Evolutionary conservation across 139 green algal genomes (phyloP), one percentile per base, ranked within the genome.

Genomic region (Edaphochlamys debaryana): DNA sequence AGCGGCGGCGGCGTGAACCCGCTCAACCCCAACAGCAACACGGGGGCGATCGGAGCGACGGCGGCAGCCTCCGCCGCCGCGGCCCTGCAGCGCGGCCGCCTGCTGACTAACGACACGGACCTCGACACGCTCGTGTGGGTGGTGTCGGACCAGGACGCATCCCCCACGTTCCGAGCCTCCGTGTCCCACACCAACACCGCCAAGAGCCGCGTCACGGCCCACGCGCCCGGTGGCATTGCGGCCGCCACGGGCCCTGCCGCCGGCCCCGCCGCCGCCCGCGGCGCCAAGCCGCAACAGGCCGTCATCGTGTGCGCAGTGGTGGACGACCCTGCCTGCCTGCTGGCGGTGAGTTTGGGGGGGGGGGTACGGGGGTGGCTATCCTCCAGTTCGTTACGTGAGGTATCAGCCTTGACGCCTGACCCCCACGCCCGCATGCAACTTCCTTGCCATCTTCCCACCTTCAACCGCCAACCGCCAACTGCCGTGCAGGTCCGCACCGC

Each of bases 291-390:
- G 36, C 73, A 41, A 40, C 62, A 81, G 56, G 23, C 32, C 15
- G 75, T 81, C 13, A 81, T 81, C 48, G 76, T 82, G 63, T 42
- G 64, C 62, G 76, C 76, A 9, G 76, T 82, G 8, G 60, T 62
- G 32, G 76, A 82, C 76, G 76, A 82, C 32, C 32, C n/a, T 42
- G 63, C 76, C 11, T 82, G 63, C 40, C 62, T 11, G n/a, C 63
- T 82, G 63, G 76, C 76, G 62, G 76, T 82, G 42, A 42, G 69
- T 41, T 9, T n/a, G n/a, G n/a, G n/a, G n/a, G n/a, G n/a, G n/a
- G n/a, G n/a, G n/a, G n/a, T n/a, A n/a, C n/a, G n/a, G n/a, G n/a
- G n/a, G n/a, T n/a, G n/a, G 48, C 48, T 54, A 54, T 54, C 48
- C 48, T 9, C n/a, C n/a, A n/a, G n/a, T n/a, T n/a, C n/a, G n/a